Base-by-base conservation (phyloP, 2,329 filamentous ascomycete genomes). In the Metarhizium rileyi region DNA sequence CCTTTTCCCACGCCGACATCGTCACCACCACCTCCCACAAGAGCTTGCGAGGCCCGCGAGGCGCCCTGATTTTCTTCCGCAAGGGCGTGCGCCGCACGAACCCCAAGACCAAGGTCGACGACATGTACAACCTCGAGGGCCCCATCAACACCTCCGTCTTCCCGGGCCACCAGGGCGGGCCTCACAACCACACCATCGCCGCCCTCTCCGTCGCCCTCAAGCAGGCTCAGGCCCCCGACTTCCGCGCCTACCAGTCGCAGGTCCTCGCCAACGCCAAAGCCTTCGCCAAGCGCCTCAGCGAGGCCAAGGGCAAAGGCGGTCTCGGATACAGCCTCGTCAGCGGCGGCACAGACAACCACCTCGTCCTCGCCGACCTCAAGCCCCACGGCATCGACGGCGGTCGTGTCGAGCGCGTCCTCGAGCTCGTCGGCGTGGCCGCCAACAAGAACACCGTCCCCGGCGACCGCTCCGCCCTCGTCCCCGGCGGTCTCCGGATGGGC, bases 401-500 rank as follows among this genome's bases (percentile, higher is more conserved):
- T 23, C 84, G 90, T 48, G 89, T 95, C 14, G 90, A 96, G 73
- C 84, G 89, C 44, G 83, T 95, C 16, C 78, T 96, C 23, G 90
- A 96, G 67, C 81, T 95, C 44, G 89, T 94, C 57, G 91, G 91
- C 60, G 91, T 97, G 47, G 93, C 93, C n/a, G 86, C 87, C 65
- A 98, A 98, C 78, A 98, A 98, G 79, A 98, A 98, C 74, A 96
- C 93, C 7, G 91, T 96, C 0, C 93, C 93, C 1, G 93, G 91
- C 41, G 93, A 98, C 71, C 88, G 85, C 65, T 95, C 90, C 1
- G 93, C 93, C 1, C 80, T 98, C 63, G 88, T 91, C 56, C 93
- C 93, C 14, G 91, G 91, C 57, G 93, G 93, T 55, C 77, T 98
- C 56, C 85, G 93, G 57, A 90, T 98, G 71, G 93, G 93, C 50